Conservation (phyloP, 306 rosid species). For the Hippophae gyantsensis region DNA sequence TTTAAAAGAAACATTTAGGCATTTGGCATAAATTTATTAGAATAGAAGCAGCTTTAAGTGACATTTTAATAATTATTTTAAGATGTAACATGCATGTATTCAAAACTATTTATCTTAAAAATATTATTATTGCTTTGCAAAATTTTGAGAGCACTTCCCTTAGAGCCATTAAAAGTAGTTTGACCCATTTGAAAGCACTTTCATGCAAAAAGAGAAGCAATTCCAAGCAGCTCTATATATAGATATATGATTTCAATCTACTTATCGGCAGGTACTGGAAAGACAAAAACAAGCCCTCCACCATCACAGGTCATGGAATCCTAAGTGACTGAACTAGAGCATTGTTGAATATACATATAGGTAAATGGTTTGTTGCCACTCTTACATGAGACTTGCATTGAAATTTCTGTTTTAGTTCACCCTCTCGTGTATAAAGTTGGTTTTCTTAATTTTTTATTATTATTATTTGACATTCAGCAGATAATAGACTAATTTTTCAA, state of each 20-base stretch:
- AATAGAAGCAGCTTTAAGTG: no score
- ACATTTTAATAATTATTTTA: background rate
- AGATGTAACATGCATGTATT: slow-evolving; percentile 1
- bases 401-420: slow-evolving; percentile 18
- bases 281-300: slow-evolving; percentile 87
- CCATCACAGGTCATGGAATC: slow-evolving; percentile 84
- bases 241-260: background rate
- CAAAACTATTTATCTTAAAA: background rate
- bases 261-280: slow-evolving; percentile 52
- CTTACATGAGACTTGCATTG: slow-evolving; percentile 22
- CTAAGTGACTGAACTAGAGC: slow-evolving; percentile 25
- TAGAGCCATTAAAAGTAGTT: no score
- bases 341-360: slow-evolving; percentile 19
- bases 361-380: slow-evolving; percentile 24
- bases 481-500: background rate
- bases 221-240: no score
- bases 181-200: no score
- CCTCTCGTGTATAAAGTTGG: slow-evolving; percentile 33
- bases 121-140: no score
- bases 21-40: no score
- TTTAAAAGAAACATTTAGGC: no score
- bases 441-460: slow-evolving; percentile 6
- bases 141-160: no score
- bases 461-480: slow-evolving; percentile 20
- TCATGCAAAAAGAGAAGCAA: no score